Conservation (phyloP, 2,329 filamentous ascomycete genomes). For the Clarireedia paspali region DNA sequence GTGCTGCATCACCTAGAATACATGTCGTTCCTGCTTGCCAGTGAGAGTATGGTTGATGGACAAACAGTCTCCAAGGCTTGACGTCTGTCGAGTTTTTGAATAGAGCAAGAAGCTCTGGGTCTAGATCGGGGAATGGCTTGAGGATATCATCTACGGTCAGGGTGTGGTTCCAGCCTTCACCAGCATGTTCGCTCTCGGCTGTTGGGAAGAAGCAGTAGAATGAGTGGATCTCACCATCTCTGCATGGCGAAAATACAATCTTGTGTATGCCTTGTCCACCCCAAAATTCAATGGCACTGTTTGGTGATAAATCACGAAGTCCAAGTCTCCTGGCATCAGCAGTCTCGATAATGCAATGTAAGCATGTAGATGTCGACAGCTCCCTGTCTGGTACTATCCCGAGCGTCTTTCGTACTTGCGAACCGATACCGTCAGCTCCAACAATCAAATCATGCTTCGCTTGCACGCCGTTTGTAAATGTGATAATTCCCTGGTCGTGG, state of each 20-base stretch:
- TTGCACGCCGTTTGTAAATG: conserved; percentile 28
- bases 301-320: conserved; percentile 18
- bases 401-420: conserved; percentile 52
- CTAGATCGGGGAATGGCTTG: conserved; percentile 51
- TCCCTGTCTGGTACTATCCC: conserved; percentile 36
- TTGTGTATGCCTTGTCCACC: conserved; percentile 34
- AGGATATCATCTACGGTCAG: conserved; percentile 49
- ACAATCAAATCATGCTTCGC: conserved; percentile 34
- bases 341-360: conserved; percentile 30
- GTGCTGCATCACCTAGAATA: conserved; percentile 57
- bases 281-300: conserved; percentile 27
- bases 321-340: conserved; percentile 20
- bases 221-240: conserved; percentile 30
- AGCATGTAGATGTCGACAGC: conserved; percentile 32
- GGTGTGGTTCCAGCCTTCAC: conserved; percentile 23
- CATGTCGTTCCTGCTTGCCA: conserved; percentile 43
- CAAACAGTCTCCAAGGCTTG: conserved; percentile 23
- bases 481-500: conserved; percentile 39
- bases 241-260: conserved; percentile 34
- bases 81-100: conserved; percentile 26
- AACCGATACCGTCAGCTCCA: conserved; percentile 52
- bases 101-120: conserved; percentile 29
- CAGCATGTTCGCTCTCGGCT: conserved; percentile 18
- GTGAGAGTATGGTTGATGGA: conserved; percentile 54
- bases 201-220: conserved; percentile 35